These are phyloP conservation scores for Ambrosiella cleistominuta DNA, from an alignment of 2,329 filamentous ascomycete species.

Conservation along the genomic window DNA sequence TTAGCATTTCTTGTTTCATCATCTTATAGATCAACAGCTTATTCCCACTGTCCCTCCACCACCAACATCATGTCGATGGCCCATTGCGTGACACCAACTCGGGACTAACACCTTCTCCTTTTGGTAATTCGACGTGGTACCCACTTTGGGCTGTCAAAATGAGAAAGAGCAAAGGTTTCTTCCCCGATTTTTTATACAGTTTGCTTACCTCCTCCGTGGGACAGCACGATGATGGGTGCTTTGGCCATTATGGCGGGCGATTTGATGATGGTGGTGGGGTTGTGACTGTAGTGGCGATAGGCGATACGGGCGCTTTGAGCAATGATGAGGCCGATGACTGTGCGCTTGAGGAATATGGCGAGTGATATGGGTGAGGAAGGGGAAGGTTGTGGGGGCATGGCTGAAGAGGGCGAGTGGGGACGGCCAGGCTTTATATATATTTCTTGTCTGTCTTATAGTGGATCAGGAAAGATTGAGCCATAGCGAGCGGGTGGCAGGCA, in stretches of 20 bases:
- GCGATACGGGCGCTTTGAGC: slow-evolving; percentile 8
- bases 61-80: background rate
- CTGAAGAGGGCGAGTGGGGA: background rate
- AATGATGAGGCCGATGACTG: slow-evolving; percentile 11
- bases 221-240: slow-evolving; percentile 29
- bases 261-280: background rate
- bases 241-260: slow-evolving; percentile 21
- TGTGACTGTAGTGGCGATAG: slow-evolving; percentile 1
- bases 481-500: no score
- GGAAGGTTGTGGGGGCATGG: background rate
- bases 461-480: no score
- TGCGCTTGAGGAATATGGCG: slow-evolving; percentile 9
- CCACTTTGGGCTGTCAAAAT: background rate
- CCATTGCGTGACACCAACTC: background rate
- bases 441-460: background rate
- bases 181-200: background rate
- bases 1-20: background rate
- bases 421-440: background rate
- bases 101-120: background rate
- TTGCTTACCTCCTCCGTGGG: slow-evolving; percentile 29
- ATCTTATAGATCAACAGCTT: background rate
- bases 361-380: background rate
- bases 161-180: no score
- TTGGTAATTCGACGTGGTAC: background rate
- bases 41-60: background rate